phyloP scores from a whole-genome alignment of 2,329 filamentous ascomycete species.

The Alternaria sp. region DNA sequence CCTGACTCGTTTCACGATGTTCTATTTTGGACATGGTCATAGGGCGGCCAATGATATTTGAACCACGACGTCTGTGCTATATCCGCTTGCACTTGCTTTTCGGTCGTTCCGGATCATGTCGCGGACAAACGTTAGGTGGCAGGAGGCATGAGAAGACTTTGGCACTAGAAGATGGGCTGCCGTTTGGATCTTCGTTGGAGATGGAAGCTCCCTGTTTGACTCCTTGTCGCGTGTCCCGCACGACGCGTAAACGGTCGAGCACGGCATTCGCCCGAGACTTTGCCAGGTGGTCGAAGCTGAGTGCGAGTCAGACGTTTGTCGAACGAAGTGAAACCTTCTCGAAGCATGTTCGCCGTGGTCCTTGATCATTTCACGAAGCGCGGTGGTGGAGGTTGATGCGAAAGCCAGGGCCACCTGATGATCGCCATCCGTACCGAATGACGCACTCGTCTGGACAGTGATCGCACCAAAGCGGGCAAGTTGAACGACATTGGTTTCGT shows the following conservation, averaged over 20 bases:
- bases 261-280: not conserved
- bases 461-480: conserved; percentile 15
- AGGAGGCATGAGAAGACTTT: not conserved
- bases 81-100: not conserved
- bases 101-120: conserved; percentile 4
- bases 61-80: not conserved
- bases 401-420: conserved; percentile 32
- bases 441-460: conserved; percentile 27
- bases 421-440: conserved; percentile 42
- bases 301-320: conserved; percentile 13
- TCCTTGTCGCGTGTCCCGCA: not conserved
- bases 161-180: conserved; percentile 20
- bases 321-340: conserved; percentile 40
- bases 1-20: conserved; percentile 6
- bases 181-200: conserved; percentile 14
- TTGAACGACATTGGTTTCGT: conserved; percentile 43
- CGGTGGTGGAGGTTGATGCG: conserved; percentile 20
- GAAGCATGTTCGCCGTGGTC: conserved; percentile 36
- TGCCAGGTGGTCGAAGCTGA: not conserved
- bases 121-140: not conserved
- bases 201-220: conserved; percentile 11
- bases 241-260: not conserved
- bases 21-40: conserved; percentile 5
- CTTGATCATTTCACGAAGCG: conserved; percentile 28
- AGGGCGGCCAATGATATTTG: conserved; percentile 2